Evolutionary conservation across 2,329 filamentous ascomycete genomes (phyloP), one percentile per base, ranked within the genome.

Genomic region (Aspergillus ibericus): DNA sequence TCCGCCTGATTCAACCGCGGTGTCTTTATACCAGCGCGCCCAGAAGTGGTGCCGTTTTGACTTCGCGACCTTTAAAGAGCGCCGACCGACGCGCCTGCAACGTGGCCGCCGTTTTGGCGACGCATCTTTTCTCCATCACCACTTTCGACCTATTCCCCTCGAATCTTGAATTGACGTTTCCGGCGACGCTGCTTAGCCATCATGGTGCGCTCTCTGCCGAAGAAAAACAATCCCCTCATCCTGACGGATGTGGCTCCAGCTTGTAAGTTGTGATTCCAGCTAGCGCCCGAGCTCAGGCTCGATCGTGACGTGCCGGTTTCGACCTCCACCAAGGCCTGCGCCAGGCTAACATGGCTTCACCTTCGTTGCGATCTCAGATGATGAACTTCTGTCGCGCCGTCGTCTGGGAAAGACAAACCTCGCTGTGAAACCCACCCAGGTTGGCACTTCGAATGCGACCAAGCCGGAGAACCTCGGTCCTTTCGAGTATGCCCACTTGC

Each of bases 401-500:
- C 90, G 93, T 67, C 83, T 99, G 47, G 95, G 93, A 48, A 93
- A 96, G 78, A 99, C 95, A 22, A 90, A 96, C 77, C 84, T 99
- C 63, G 88, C 88, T 9, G 87, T 93, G 53, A 95, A 92, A 79
- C 87, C 92, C 69, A 87, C 88, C 34, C 87, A 89, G 67, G 80
- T 88, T n/a, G 86, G 85, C 59, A 85, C 85, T 9, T 83, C 85
- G 38, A 89, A 87, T 75, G 88, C 91, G 63, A 85, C 87, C 57
- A 91, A 91, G 73, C 82, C 86, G 48, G 83, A 88, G 65, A 87
- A 89, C 66, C 81, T 95, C 60, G 92, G 91, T 53, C 86, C 88
- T 48, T 96, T 99, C 74, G 95, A 98, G 77, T 99, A 99, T 76
- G 93, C 93, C 64, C 95, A 99, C 74, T 83, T 99, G 51, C 90